Percentiles rank a stretch among this genome's conserved stretches.
phyloP scores from a whole-genome alignment of 2,329 filamentous ascomycete species.

The Penicillium freii region DNA sequence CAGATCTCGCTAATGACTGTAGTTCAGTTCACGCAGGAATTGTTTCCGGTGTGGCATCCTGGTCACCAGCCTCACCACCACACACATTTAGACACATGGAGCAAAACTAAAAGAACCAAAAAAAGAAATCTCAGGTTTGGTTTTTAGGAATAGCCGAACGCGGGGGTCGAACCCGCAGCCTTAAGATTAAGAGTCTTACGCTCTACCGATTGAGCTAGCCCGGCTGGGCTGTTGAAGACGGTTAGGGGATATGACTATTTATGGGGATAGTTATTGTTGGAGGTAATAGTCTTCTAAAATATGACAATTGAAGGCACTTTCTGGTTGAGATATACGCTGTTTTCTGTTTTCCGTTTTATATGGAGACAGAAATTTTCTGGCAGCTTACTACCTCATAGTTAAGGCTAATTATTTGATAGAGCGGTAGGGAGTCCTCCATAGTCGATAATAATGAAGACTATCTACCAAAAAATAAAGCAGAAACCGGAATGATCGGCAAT shows the following conservation, averaged over 20 bases:
- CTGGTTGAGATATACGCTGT: neutral
- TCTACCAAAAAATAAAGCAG: neutral
- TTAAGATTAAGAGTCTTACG: conserved; percentile 50
- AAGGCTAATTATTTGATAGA: neutral
- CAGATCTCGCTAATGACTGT: too few species aligned
- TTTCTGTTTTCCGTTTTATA: neutral
- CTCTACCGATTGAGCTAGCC: conserved; percentile 54
- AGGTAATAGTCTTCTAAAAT: neutral
- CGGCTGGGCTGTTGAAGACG: conserved; percentile 30
- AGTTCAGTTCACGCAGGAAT: neutral
- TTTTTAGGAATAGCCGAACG: conserved; percentile 38
- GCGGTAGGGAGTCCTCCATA: neutral
- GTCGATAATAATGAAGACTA: neutral
- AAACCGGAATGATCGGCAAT: neutral
- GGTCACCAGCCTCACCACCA: too few species aligned
- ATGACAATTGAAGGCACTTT: neutral
- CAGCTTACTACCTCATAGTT: too few species aligned
- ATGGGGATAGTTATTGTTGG: neutral
- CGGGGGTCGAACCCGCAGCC: conserved; percentile 45
- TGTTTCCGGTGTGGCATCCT: neutral
- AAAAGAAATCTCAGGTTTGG: conserved; percentile 18
- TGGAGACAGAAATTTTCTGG: neutral
- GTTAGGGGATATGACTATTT: neutral
- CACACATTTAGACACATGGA: neutral
- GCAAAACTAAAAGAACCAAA: neutral